Evolutionary conservation across 2,329 filamentous ascomycete species (phyloP), one percentile per base, ranked within the genome.

Genomic region (Aureobasidium vineae): DNA sequence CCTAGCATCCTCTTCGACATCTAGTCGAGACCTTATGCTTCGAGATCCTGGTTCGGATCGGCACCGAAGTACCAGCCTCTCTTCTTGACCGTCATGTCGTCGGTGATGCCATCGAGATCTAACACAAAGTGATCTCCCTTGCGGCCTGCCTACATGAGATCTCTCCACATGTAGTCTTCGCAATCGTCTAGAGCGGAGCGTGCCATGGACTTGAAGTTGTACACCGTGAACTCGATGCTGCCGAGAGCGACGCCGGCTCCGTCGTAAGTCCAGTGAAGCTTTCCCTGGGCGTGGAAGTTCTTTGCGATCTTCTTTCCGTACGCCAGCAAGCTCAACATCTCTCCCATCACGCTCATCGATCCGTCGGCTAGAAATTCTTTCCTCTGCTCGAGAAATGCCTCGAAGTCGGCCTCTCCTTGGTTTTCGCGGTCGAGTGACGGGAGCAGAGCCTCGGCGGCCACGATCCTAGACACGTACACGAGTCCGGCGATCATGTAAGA

Each of bases 291-390:
- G 19, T 66, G 26, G 21, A 67, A 45, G 60, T 69, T 72, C 15
- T 71, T 56, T 33, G 61, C 67, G 19, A 69, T 54, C 56, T 63
- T 45, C 63, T 72, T 72, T 23, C 71, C 21, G 47, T 72, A 71
- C 26, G 68, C 68, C 21, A 72, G 66, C 31, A 73, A 59, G 66
- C 69, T 73, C 5, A 72, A 47, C 36, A 71, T 71, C 41, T 60
- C 66, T 40, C 68, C 72, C 28, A 72, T 72, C 13, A 66, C 66
- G 57, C 71, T 72, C n/a, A 68, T 71, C 26, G 64, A 69, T 33
- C 71, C 52, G 40, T 73, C 68, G 21, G 67, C 68, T 31, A 73
- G 59, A 66, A 69, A 72, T 50, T 70, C 50, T 21, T 52, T 57
- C n/a, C 68, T 63, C 60, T 68, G 57, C 23, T 50, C 23, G 13